Conservation (phyloP, 140 eudicot genomes). For the Flaveria floridana region DNA sequence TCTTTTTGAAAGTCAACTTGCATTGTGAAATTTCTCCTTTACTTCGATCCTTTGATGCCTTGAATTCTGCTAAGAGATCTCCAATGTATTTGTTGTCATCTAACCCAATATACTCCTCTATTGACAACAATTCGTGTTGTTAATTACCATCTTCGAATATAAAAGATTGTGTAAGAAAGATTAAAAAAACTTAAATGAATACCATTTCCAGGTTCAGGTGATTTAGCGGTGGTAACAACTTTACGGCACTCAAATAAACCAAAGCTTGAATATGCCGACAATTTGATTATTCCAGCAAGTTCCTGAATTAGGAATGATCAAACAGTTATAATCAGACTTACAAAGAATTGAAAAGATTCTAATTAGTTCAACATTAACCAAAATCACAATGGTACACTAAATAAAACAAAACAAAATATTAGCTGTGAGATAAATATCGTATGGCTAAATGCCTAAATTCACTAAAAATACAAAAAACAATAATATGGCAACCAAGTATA, state of each 20-base stretch:
- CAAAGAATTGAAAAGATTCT: slow-evolving; percentile 4
- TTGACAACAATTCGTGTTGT: slow-evolving; percentile 21
- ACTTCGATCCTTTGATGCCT: slow-evolving; percentile 86
- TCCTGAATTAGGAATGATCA: slow-evolving; percentile 50
- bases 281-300: slow-evolving; percentile 88
- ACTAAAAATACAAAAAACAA: not conserved
- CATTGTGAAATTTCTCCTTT: slow-evolving; percentile 95
- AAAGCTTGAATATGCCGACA: slow-evolving; percentile 82
- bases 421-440: not conserved
- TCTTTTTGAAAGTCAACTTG: slow-evolving; percentile 83
- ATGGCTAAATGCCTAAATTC: not conserved
- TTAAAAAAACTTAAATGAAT: slow-evolving; percentile 9
- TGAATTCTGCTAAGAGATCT: slow-evolving; percentile 88
- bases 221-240: slow-evolving; percentile 80
- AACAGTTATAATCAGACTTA: not conserved
- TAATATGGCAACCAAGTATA: not conserved
- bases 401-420: not conserved
- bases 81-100: slow-evolving; percentile 98
- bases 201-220: slow-evolving; percentile 94
- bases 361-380: not conserved
- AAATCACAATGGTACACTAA: not conserved
- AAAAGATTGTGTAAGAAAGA: not conserved
- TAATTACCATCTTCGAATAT: slow-evolving; percentile 24
- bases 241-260: slow-evolving; percentile 89
- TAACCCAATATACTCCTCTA: slow-evolving; percentile 86